phyloP scores from a whole-genome alignment of 768 basidiomycete species.

The Neoboletus subvelutipes region DNA sequence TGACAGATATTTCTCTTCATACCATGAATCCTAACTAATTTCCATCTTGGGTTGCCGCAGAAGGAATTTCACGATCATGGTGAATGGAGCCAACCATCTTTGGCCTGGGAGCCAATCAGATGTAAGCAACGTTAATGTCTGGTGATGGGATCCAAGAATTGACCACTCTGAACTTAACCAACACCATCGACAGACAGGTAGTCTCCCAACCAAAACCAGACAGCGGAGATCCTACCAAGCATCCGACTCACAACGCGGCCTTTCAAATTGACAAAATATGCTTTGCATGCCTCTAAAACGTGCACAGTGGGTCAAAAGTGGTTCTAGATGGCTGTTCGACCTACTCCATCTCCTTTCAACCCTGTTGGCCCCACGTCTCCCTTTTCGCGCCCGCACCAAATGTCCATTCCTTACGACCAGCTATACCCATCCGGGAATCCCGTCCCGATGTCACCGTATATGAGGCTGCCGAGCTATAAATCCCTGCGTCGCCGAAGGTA shows the following conservation, averaged over 20 bases:
- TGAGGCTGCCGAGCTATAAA: slow-evolving; percentile 26
- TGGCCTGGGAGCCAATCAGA: slow-evolving; percentile 13
- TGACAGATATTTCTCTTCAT: slow-evolving; percentile 2
- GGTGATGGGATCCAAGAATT: slow-evolving; percentile 5
- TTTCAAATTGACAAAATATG: slow-evolving; percentile 18
- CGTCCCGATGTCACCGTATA: slow-evolving; percentile 7
- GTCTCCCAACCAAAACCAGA: slow-evolving; percentile 20
- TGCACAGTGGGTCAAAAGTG: slow-evolving; percentile 20
- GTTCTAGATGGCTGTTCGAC: slow-evolving; percentile 10
- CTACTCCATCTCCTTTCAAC: neutral
- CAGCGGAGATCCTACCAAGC: slow-evolving; percentile 23
- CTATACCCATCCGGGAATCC: slow-evolving; percentile 8
- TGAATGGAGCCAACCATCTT: slow-evolving; percentile 5
- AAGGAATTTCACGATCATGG: neutral
- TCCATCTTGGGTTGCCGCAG: slow-evolving; percentile 6
- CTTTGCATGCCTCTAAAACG: slow-evolving; percentile 28
- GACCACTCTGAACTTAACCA: slow-evolving; percentile 15
- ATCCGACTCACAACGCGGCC: slow-evolving; percentile 24
- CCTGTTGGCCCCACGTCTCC: neutral
- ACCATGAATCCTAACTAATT: slow-evolving; percentile 7
- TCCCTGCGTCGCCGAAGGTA: slow-evolving; percentile 19
- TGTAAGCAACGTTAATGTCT: slow-evolving; percentile 8
- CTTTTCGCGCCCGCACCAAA: slow-evolving; percentile 6
- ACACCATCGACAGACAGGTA: slow-evolving; percentile 13
- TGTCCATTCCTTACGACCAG: slow-evolving; percentile 24